Evolutionary conservation across 306 rosid genomes (phyloP), one percentile per base, ranked within the genome.

Genomic region (Acacia confusa): DNA sequence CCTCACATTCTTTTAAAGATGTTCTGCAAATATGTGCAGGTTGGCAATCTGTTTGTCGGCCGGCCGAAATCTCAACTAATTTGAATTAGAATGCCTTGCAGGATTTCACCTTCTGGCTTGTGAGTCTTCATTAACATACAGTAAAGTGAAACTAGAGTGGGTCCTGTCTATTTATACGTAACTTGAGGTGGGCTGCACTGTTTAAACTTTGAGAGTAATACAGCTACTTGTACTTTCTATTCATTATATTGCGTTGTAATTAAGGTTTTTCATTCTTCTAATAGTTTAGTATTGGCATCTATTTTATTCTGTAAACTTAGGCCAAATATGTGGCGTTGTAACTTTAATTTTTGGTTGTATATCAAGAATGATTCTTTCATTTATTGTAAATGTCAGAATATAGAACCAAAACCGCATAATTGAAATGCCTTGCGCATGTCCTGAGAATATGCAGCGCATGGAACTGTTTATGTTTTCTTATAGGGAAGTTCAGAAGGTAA

Each of bases 31-130:
- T 89, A 48, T 89, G 90, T 84, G n/a, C 92, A 24, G 92, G 92
- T 80, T 92, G 95, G 90, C 90, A 88, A 84, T 81, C 92, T 77
- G 71, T 89, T 75, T 53, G 52, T 58, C 78, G 88, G 88, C 91
- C 92, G 34, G 65, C n/a, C 36, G 92, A 88, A 25, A 12, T 88
- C 88, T 30, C 22, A 52, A 10, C 63, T 40, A 63, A 81, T 28
- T 78, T 24, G 30, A 30, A 55, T 16, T 90, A 74, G 72, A 81
- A 75, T 75, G 50, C 75, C 73, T 75, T 78, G 81, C 71, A 63
- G 50, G 38, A 63, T 63, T 65, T 8, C 22, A 16, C 44, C 44
- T 19, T 16, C 70, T 65, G 70, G 25, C 7, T 16, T 65, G 9
- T 28, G 11, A 30, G 44, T 65, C 43, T 16, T 19, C 22, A 32